A percentile compares a stretch with the other conserved stretches of the same genome.
phyloP scores from a whole-genome alignment of 192 early-diverging fungal species.

The Backusella tarrabulga region DNA sequence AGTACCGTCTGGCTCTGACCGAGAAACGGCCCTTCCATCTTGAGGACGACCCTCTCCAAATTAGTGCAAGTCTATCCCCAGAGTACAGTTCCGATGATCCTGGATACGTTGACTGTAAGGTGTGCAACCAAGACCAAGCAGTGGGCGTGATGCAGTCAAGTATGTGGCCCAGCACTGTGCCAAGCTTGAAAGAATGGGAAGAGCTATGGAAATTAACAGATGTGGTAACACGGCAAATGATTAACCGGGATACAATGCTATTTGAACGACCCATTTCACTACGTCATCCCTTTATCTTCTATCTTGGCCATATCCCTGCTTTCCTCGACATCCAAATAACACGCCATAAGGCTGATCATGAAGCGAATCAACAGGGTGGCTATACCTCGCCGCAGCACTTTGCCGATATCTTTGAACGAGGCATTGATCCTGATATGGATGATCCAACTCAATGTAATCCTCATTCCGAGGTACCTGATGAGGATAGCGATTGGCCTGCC shows the following conservation, averaged over 20 bases:
- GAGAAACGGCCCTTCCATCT: conserved; percentile 56
- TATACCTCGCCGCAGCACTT: conserved; percentile 61
- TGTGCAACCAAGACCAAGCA: neutral
- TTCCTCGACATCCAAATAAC: conserved; percentile 68
- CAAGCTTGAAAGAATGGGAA: conserved; percentile 69
- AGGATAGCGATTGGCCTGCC: conserved; percentile 64
- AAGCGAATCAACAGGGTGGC: neutral
- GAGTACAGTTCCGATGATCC: neutral
- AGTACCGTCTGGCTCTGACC: conserved; percentile 58
- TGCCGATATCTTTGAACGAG: conserved; percentile 88
- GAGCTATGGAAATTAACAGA: conserved; percentile 87
- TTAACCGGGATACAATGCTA: conserved; percentile 49
- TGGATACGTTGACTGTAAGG: neutral
- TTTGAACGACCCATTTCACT: conserved; percentile 75
- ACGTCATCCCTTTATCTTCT: conserved; percentile 89
- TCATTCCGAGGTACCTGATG: conserved; percentile 65
- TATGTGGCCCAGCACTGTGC: conserved; percentile 40
- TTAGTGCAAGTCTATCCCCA: neutral
- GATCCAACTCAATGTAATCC: conserved; percentile 69
- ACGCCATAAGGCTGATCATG: conserved; percentile 20
- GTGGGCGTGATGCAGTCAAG: neutral
- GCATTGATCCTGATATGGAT: conserved; percentile 89
- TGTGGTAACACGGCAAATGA: conserved; percentile 59
- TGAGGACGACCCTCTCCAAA: neutral
- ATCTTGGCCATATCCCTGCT: conserved; percentile 80